Evolutionary conservation across 768 basidiomycete species (phyloP).

Genomic region (Termitomyces sp.): DNA sequence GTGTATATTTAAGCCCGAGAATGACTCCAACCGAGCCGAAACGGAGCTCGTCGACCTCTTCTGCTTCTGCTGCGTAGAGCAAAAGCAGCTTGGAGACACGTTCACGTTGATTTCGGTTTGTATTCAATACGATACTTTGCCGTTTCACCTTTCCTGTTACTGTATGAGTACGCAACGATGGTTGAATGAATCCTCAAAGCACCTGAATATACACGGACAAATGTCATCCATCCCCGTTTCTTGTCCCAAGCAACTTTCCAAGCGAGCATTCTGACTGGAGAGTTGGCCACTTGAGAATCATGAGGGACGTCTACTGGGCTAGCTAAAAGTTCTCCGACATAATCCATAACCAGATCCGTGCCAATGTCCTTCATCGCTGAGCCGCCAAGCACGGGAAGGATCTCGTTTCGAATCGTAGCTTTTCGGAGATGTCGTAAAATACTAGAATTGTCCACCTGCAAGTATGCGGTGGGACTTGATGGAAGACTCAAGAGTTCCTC

Average conservation of each 20-base stretch:
- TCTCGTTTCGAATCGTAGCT: slow-evolving; percentile 57
- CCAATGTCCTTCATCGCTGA: slow-evolving; percentile 79
- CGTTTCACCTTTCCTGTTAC: slow-evolving; percentile 60
- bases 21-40: slow-evolving; percentile 84
- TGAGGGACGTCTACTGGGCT: slow-evolving; percentile 66
- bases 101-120: slow-evolving; percentile 64
- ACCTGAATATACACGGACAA: slow-evolving; percentile 87
- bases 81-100: slow-evolving; percentile 70
- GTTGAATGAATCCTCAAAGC: slow-evolving; percentile 15
- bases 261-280: slow-evolving; percentile 60
- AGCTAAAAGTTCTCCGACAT: slow-evolving; percentile 73
- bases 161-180: not conserved
- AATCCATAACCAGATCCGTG: slow-evolving; percentile 77
- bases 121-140: slow-evolving; percentile 58
- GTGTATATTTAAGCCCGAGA: slow-evolving; percentile 75
- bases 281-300: slow-evolving; percentile 35
- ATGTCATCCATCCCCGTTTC: slow-evolving; percentile 86
- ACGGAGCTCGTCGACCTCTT: slow-evolving; percentile 76
- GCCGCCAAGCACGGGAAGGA: slow-evolving; percentile 80
- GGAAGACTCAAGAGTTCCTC: slow-evolving; percentile 57
- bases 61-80: slow-evolving; percentile 68
- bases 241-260: slow-evolving; percentile 92
- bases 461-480: slow-evolving; percentile 56
- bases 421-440: slow-evolving; percentile 64
- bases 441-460: slow-evolving; percentile 44